Percentiles rank a stretch among this genome's conserved stretches.
phyloP scores from a whole-genome alignment of 2,329 filamentous ascomycete species.

The Fusarium musae region DNA sequence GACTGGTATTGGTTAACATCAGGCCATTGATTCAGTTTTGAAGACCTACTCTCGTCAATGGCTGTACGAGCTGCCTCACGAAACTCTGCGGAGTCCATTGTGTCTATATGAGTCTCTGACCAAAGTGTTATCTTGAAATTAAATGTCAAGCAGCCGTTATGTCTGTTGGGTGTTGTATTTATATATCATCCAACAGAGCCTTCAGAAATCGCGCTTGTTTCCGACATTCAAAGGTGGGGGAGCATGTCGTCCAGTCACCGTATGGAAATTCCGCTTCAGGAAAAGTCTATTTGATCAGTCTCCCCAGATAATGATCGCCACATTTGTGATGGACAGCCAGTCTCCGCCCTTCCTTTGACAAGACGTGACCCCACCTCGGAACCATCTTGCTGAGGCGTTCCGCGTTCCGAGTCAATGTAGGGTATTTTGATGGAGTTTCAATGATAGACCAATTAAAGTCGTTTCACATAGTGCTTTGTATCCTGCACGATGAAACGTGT shows the following conservation, averaged over 20 bases:
- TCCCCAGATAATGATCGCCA: background rate
- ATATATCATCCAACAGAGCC: background rate
- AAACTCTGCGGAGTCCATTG: slow-evolving; percentile 78
- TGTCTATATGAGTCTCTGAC: too few relatives aligned
- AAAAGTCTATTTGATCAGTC: background rate
- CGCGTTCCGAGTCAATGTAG: background rate
- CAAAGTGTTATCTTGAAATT: background rate
- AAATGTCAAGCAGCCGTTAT: fast-evolving
- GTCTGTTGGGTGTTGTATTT: background rate
- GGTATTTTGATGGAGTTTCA: background rate
- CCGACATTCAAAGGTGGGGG: background rate
- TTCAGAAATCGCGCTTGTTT: background rate
- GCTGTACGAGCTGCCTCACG: slow-evolving; percentile 78
- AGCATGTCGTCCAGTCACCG: too few relatives aligned
- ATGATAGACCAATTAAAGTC: too few relatives aligned
- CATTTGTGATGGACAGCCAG: background rate
- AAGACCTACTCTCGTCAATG: slow-evolving; percentile 80
- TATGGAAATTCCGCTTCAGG: background rate
- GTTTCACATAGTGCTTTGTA: background rate
- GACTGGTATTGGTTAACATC: slow-evolving; percentile 61
- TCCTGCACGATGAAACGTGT: too few relatives aligned
- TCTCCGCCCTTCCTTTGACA: background rate
- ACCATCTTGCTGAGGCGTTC: background rate
- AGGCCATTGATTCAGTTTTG: background rate
- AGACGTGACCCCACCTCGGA: background rate